Percentiles rank a stretch among this genome's conserved stretches.
Conservation (phyloP, 2,329 filamentous ascomycete genomes). For the Venturia oleaginea region DNA sequence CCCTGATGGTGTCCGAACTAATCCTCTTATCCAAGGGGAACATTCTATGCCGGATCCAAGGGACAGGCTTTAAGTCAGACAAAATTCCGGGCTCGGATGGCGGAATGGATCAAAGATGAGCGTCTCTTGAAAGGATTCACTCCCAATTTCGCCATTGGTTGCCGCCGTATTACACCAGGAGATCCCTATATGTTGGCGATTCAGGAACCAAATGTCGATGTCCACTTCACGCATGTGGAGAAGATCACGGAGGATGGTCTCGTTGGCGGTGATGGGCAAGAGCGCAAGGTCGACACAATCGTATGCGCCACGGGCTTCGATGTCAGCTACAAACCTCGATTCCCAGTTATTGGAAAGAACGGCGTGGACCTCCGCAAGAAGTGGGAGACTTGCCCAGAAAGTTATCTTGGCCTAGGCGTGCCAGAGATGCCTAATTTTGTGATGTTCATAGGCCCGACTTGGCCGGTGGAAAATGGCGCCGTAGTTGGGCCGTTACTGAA, state of each 20-base stretch:
- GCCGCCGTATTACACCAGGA: slow-evolving; percentile 34
- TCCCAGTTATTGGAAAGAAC: slow-evolving; percentile 21
- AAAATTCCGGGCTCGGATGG: slow-evolving; percentile 36
- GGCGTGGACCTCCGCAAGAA: slow-evolving; percentile 25
- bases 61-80: slow-evolving; percentile 32
- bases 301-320: slow-evolving; percentile 32
- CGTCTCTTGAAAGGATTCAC: slow-evolving; percentile 36
- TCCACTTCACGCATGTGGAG: slow-evolving; percentile 26
- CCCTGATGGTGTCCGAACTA: neutral
- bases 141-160: slow-evolving; percentile 36
- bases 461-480: slow-evolving; percentile 38
- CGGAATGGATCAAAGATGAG: slow-evolving; percentile 39
- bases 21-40: neutral
- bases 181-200: slow-evolving; percentile 35
- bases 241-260: slow-evolving; percentile 24
- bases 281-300: slow-evolving; percentile 26
- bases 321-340: slow-evolving; percentile 23
- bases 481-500: slow-evolving; percentile 33
- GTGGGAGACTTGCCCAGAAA: slow-evolving; percentile 39
- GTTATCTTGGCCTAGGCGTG: slow-evolving; percentile 33
- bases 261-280: slow-evolving; percentile 22
- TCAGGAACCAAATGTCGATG: slow-evolving; percentile 24
- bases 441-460: slow-evolving; percentile 16
- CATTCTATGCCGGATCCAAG: slow-evolving; percentile 36
- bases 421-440: slow-evolving; percentile 37